A percentile compares a stretch with the other conserved stretches of the same genome.
These are phyloP conservation scores for Waltergamsia citrina DNA, from an alignment of 2,329 filamentous ascomycete genomes.

Conservation along the genomic window DNA sequence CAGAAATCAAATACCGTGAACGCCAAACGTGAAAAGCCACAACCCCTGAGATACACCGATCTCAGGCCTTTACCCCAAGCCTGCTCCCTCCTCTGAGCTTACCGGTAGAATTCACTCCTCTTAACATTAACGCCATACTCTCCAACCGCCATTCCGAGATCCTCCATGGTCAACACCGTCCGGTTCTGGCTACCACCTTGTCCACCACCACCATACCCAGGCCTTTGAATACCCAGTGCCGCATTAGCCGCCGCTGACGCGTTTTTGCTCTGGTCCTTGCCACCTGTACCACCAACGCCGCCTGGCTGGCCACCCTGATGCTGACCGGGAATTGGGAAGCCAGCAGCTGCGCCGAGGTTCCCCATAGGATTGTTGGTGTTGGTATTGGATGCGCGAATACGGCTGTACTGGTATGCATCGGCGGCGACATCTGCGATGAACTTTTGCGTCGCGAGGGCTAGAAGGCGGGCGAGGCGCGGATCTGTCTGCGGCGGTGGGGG, in stretches of 20 bases:
- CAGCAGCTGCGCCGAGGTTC: conserved; percentile 66
- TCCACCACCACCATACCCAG: conserved; percentile 79
- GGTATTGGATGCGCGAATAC: conserved; percentile 81
- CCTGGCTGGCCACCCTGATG: conserved; percentile 40
- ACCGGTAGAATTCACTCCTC: conserved; percentile 93
- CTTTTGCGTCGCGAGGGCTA: conserved; percentile 96
- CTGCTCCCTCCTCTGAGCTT: too few relatives aligned
- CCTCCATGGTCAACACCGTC: conserved; percentile 97
- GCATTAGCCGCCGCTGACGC: conserved; percentile 17
- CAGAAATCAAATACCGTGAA: too few relatives aligned
- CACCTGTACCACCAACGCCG: conserved; percentile 1
- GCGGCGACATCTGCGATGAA: conserved; percentile 97
- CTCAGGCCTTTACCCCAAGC: too few relatives aligned
- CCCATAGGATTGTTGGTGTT: conserved; percentile 89
- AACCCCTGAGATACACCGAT: too few relatives aligned
- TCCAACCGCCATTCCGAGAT: conserved; percentile 92
- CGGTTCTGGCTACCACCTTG: conserved; percentile 82
- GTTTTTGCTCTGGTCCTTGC: conserved; percentile 46
- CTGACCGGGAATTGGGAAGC: conserved; percentile 57
- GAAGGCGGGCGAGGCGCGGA: conserved; percentile 79
- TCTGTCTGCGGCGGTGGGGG: conserved; percentile 88
- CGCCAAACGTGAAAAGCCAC: too few relatives aligned
- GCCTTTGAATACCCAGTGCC: conserved; percentile 63
- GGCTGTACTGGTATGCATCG: conserved; percentile 95
- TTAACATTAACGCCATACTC: conserved; percentile 98